phyloP scores from a whole-genome alignment of 2,329 filamentous ascomycete genomes.

The Penicillium sp. region DNA sequence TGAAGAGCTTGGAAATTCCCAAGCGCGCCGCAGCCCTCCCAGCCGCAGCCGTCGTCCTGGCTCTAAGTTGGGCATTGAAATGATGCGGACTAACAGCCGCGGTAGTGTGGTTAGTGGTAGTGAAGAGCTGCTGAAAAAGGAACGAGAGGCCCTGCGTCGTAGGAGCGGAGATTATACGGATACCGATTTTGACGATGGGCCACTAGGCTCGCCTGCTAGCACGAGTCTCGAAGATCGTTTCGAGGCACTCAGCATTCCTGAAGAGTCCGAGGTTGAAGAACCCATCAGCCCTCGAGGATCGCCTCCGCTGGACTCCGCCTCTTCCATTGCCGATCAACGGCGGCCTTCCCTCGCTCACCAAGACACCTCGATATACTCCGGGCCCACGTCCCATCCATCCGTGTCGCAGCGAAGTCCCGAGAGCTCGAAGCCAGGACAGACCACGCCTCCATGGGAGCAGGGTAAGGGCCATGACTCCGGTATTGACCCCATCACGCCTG shows the following conservation, averaged over 20 bases:
- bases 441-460: constrained; percentile 30
- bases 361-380: constrained; percentile 23
- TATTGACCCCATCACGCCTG: constrained; percentile 22
- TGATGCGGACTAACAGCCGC: constrained; percentile 95
- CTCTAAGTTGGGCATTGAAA: constrained; percentile 90
- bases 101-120: constrained; percentile 65
- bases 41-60: constrained; percentile 61
- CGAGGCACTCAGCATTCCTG: constrained; percentile 34
- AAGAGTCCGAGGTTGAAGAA: constrained; percentile 36
- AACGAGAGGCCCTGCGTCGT: constrained; percentile 33
- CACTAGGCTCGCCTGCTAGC: constrained; percentile 23
- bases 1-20: constrained; percentile 70
- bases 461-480: not conserved
- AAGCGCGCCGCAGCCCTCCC: constrained; percentile 52
- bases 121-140: constrained; percentile 40
- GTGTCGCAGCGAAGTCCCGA: constrained; percentile 9
- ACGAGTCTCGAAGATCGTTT: constrained; percentile 32
- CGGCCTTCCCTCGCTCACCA: constrained; percentile 20
- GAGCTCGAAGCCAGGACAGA: constrained; percentile 26
- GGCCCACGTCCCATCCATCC: constrained; percentile 2
- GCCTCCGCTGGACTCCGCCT: constrained; percentile 6
- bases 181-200: constrained; percentile 24
- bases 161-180: constrained; percentile 22
- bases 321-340: constrained; percentile 2
- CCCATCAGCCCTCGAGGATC: constrained; percentile 25